Conservation (phyloP, 2,329 filamentous ascomycete genomes). For the Aspergillus luchuensis region DNA sequence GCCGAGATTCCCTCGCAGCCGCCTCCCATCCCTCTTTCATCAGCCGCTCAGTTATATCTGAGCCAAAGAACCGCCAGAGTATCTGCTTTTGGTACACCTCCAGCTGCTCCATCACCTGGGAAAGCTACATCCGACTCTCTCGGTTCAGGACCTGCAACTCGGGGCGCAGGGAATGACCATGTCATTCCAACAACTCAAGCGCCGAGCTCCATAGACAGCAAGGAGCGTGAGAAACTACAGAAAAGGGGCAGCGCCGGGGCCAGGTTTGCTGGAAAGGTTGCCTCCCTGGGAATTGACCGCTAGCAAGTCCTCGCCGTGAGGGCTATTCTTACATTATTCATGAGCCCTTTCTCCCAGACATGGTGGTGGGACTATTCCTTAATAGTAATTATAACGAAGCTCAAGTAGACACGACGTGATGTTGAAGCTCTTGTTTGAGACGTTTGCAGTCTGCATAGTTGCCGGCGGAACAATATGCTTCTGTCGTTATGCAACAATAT, state of each 20-base stretch:
- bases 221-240: constrained; percentile 70
- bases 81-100: constrained; percentile 33
- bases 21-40: constrained; percentile 80
- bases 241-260: constrained; percentile 80
- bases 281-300: constrained; percentile 47
- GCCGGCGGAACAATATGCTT: neutral
- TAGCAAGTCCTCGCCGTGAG: constrained; percentile 22
- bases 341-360: constrained; percentile 12
- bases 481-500: neutral
- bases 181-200: constrained; percentile 30
- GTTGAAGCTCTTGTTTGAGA: constrained; percentile 10
- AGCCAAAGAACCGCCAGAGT: constrained; percentile 66
- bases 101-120: constrained; percentile 46
- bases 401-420: constrained; percentile 18
- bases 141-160: constrained; percentile 61
- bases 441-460: constrained; percentile 11
- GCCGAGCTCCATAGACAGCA: constrained; percentile 36
- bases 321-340: constrained; percentile 14
- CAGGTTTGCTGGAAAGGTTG: constrained; percentile 58
- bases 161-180: constrained; percentile 29
- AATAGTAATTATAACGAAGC: constrained; percentile 27
- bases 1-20: constrained; percentile 76
- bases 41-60: constrained; percentile 78
- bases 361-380: constrained; percentile 1
- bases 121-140: constrained; percentile 57